These are phyloP conservation scores for Oryza meridionalis DNA, from an alignment of 176 grass and related monocot genomes.

Conservation along the genomic window DNA sequence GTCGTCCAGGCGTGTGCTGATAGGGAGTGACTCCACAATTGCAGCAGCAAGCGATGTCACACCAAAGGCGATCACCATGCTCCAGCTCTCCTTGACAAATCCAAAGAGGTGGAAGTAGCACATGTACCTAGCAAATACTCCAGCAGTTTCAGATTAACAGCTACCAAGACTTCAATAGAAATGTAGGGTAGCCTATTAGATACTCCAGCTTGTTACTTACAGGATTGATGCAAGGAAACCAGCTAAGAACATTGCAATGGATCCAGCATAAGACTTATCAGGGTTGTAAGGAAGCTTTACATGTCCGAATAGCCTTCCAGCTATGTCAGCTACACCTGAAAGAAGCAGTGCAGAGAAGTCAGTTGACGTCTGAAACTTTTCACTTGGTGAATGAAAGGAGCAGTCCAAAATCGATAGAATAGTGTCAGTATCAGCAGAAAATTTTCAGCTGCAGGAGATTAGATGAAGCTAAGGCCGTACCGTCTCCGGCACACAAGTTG, in stretches of 20 bases:
- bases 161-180: not conserved
- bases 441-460: not conserved
- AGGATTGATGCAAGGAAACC: conserved; percentile 67
- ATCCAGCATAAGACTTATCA: conserved; percentile 77
- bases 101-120: conserved; percentile 75
- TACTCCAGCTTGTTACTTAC: conserved; percentile 44
- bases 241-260: conserved; percentile 58
- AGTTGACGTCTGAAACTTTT: not conserved
- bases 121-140: conserved; percentile 61
- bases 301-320: conserved; percentile 64
- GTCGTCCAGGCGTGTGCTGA: conserved; percentile 82
- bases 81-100: conserved; percentile 67
- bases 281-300: conserved; percentile 75
- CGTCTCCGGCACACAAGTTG: conserved; percentile 84
- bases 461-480: conserved; percentile 29
- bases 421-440: not conserved
- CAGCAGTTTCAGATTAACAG: not conserved
- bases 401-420: not conserved
- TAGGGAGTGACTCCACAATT: conserved; percentile 65
- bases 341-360: not conserved
- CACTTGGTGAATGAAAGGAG: not conserved
- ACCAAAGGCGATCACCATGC: conserved; percentile 46
- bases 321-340: conserved; percentile 87
- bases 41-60: conserved; percentile 58
- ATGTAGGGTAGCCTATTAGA: too few relatives aligned